Evolutionary conservation across 73 alveolate species (phyloP).

Genomic region (Paramecium sonneborni): DNA sequence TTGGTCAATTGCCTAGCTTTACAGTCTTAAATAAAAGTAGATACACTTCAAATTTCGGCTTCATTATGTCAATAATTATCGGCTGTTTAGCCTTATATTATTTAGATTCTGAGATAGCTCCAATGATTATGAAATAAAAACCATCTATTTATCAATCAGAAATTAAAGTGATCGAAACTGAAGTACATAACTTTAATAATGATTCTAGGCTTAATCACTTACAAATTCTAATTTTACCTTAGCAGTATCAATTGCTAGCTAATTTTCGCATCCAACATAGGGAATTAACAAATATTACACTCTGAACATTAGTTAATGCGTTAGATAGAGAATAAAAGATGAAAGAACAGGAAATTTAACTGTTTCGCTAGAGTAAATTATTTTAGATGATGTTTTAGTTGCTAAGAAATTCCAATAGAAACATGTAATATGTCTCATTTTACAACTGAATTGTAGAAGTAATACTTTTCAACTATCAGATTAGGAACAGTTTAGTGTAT

Average conservation of each 20-base stretch:
- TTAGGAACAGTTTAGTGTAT: neutral
- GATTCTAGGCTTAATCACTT: neutral
- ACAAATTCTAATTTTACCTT: neutral
- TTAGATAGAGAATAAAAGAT: neutral
- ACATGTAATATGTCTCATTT: constrained; percentile 10
- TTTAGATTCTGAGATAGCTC: neutral
- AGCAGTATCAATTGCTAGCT: neutral
- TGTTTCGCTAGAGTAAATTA: neutral
- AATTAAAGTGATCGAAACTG: neutral
- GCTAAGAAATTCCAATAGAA: neutral
- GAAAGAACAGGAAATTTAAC: neutral
- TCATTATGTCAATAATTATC: neutral
- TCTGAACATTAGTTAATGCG: neutral
- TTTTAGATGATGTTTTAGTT: neutral
- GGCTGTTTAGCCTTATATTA: neutral
- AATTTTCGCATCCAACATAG: neutral
- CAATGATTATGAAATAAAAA: neutral
- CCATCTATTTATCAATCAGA: neutral
- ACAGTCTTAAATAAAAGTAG: neutral
- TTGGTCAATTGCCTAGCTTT: neutral
- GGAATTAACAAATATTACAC: neutral
- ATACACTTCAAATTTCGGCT: constrained; percentile 23
- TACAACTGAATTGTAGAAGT: neutral
- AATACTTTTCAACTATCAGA: neutral
- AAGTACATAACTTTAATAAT: neutral